Base-by-base conservation (phyloP, 441 rosid genomes). In the Theobroma grandiflorum region DNA sequence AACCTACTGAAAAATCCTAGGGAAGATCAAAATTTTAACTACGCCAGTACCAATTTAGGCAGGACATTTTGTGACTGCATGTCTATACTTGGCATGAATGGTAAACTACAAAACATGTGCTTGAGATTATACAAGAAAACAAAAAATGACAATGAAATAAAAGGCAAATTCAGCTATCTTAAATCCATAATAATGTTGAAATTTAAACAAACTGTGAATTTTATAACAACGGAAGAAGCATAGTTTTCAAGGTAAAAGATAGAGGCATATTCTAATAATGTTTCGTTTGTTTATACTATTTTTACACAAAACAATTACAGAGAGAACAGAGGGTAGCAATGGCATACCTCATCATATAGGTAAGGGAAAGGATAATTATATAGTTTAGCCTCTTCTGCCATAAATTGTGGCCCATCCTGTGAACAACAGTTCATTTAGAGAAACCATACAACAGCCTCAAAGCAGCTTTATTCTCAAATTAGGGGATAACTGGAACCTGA, bases 341-440 rank as follows among this genome's bases (percentile, higher is more conserved):
- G 33, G 57, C 78, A 63, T 80, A 96, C 97, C 93, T 96, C 93
- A 69, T 94, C 97, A 80, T 90, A 93, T 49, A 96, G 85, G 85
- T 94, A 96, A 62, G 97, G 99, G 84, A 96, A 96, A 22, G 97
- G 95, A 65, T 94, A 96, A 4, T 85, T 87, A 78, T 88, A 89
- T 37, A 43, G 66, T 83, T 88, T 89, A 64, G 97, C 98, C 31
- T 96, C 99, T 79, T 96, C 95, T 49, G 97, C 95, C 95, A 94
- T 96, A 70, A 91, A 92, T 80, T 91, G 87, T 0, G 95, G 97
- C 78, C 99, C 99, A 89, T 96, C 99, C 98, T 96, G 87, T 63
- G 86, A 87, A 82, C 76, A 86, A 76, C 15, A 84, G 82, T 74
- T 76, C 68, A 84, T 33, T 58, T 74, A 31, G 73, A 80, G 79